These are phyloP conservation scores for Nemophila menziesii DNA, from an alignment of 257 asterid genomes.

Conservation along the genomic window DNA sequence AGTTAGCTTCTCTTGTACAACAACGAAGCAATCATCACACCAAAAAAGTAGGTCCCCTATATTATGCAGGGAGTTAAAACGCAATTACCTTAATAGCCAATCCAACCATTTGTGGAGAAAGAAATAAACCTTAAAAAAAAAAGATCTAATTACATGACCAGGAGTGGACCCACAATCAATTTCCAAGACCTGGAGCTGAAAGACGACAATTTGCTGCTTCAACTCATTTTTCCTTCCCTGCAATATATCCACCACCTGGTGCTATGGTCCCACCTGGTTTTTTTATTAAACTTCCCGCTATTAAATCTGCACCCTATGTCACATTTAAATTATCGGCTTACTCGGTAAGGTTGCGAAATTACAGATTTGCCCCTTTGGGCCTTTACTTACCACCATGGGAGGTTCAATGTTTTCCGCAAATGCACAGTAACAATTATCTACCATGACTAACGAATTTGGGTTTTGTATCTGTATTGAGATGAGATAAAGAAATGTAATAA, in stretches of 20 bases:
- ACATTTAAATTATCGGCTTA: not conserved
- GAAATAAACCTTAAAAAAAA: slow-evolving; percentile 85
- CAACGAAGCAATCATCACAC: not conserved
- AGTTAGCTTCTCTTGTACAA: slow-evolving; percentile 73
- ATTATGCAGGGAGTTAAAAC: slow-evolving; percentile 3
- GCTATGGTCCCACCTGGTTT: slow-evolving; percentile 96
- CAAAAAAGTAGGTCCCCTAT: slow-evolving; percentile 4
- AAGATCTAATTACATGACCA: slow-evolving; percentile 68
- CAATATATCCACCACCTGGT: slow-evolving; percentile 95
- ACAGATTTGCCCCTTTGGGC: slow-evolving; percentile 5
- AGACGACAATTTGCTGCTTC: slow-evolving; percentile 95
- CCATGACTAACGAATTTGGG: slow-evolving; percentile 82
- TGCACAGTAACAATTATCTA: slow-evolving; percentile 97
- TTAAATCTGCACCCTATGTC: slow-evolving; percentile 78
- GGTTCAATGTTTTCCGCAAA: slow-evolving; percentile 73
- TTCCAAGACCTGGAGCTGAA: slow-evolving; percentile 96
- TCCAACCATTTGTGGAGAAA: slow-evolving; percentile 96
- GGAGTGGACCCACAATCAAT: slow-evolving; percentile 86
- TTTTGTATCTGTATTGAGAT: slow-evolving; percentile 55
- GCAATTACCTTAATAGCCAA: slow-evolving; percentile 75
- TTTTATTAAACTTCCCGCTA: slow-evolving; percentile 89
- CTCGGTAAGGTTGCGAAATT: slow-evolving; percentile 9
- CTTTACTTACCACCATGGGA: slow-evolving; percentile 82
- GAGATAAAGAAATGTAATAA: too few relatives aligned
- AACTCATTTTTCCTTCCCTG: slow-evolving; percentile 79